Conservation (phyloP, 1,139 yeast species). For the Hansenula lynferdii region DNA sequence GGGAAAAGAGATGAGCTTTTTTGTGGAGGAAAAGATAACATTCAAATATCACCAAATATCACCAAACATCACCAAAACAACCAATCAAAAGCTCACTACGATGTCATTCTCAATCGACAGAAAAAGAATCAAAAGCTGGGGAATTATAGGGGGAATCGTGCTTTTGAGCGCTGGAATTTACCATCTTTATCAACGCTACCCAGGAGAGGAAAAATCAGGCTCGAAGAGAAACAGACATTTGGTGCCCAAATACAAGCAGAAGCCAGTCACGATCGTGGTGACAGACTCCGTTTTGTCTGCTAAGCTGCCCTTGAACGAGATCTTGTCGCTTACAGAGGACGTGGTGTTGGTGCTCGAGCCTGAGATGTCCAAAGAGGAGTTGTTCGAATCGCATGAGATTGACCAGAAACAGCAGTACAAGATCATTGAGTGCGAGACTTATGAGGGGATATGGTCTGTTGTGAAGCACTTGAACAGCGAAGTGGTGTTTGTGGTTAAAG, state of each 20-base stretch:
- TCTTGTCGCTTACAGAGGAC: slow-evolving; percentile 17
- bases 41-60: neutral
- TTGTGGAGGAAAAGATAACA: neutral
- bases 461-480: slow-evolving; percentile 34
- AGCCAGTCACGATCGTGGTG: slow-evolving; percentile 18
- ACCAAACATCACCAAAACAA: neutral
- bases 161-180: slow-evolving; percentile 9
- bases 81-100: neutral
- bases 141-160: slow-evolving; percentile 5
- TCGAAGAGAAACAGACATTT: slow-evolving; percentile 1
- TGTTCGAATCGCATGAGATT: slow-evolving; percentile 23
- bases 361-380: slow-evolving; percentile 18
- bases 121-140: neutral
- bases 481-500: slow-evolving; percentile 26
- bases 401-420: slow-evolving; percentile 22
- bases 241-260: slow-evolving; percentile 14
- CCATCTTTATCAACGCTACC: too few relatives aligned
- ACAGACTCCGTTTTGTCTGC: slow-evolving; percentile 23
- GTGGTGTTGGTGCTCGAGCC: slow-evolving; percentile 29
- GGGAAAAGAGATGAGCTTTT: neutral
- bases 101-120: neutral
- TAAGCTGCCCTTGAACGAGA: slow-evolving; percentile 20
- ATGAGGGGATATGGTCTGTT: slow-evolving; percentile 37
- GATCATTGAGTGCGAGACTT: slow-evolving; percentile 32
- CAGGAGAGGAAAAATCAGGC: too few relatives aligned